These are phyloP conservation scores for Mycotypha africana DNA, from an alignment of 371 early-diverging fungal species.

Conservation along the genomic window DNA sequence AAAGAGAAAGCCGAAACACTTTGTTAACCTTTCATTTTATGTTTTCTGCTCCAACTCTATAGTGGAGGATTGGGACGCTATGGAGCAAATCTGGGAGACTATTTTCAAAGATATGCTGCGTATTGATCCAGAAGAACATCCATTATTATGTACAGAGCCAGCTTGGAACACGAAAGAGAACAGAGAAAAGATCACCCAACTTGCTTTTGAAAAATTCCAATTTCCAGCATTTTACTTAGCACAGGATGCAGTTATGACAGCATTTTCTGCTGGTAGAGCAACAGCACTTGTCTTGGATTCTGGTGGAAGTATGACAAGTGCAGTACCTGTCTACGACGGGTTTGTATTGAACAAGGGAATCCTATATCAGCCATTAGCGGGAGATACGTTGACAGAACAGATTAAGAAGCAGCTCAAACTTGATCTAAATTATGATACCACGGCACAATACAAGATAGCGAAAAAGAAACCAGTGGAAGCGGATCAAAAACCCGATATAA, in stretches of 20 bases:
- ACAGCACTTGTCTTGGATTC: conserved; percentile 93
- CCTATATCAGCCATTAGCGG: conserved; percentile 72
- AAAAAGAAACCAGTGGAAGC: conserved; percentile 70
- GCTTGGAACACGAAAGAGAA: conserved; percentile 80
- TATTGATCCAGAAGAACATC: conserved; percentile 75
- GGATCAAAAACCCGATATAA: conserved; percentile 56
- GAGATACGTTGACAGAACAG: conserved; percentile 75
- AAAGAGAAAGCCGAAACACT: too few species aligned
- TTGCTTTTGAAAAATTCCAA: conserved; percentile 92
- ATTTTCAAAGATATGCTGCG: conserved; percentile 62
- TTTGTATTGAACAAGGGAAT: conserved; percentile 88
- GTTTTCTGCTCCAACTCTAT: too few species aligned
- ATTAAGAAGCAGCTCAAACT: conserved; percentile 59
- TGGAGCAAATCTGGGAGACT: conserved; percentile 85
- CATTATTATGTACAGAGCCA: conserved; percentile 82
- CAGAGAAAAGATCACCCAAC: conserved; percentile 81
- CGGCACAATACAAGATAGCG: conserved; percentile 77
- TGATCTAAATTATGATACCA: conserved; percentile 54
- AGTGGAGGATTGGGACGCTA: conserved; percentile 91
- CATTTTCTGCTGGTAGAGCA: conserved; percentile 88
- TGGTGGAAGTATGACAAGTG: conserved; percentile 83
- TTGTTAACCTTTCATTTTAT: not conserved
- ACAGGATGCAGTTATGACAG: conserved; percentile 84
- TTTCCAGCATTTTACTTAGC: conserved; percentile 91
- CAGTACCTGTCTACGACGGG: conserved; percentile 94